These are phyloP conservation scores for Drosera capensis DNA, from an alignment of 148 eudicot species.

Conservation along the genomic window DNA sequence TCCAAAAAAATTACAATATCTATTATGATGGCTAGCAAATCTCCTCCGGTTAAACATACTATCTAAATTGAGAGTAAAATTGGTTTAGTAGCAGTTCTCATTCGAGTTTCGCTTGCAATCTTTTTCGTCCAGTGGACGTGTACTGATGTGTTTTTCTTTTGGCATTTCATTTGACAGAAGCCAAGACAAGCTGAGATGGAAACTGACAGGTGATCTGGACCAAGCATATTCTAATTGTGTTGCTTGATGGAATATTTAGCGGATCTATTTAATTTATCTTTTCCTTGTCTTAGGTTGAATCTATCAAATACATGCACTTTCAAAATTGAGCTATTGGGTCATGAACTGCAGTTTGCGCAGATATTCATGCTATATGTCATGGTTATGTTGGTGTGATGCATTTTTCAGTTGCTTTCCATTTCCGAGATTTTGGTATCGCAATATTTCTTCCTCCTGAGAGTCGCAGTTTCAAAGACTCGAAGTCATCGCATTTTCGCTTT, in stretches of 20 bases:
- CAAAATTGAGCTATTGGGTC: slow-evolving; percentile 52
- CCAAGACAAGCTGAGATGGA: slow-evolving; percentile 31
- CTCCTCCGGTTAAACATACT: too few species aligned
- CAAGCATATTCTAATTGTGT: not conserved
- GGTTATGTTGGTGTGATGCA: not conserved
- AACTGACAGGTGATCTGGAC: slow-evolving; percentile 25
- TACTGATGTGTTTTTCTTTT: too few species aligned
- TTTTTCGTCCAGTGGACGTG: too few species aligned
- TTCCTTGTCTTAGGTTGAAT: slow-evolving; percentile 36
- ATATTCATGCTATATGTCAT: slow-evolving; percentile 15
- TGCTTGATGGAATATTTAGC: slow-evolving; percentile 4
- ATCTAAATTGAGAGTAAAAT: too few species aligned
- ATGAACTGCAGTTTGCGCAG: slow-evolving; percentile 82
- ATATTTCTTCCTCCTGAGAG: too few species aligned
- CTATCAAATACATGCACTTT: slow-evolving; percentile 67
- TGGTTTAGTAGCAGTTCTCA: too few species aligned
- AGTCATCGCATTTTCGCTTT: not conserved
- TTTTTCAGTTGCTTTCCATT: too few species aligned
- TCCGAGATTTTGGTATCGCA: not conserved
- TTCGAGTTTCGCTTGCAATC: too few species aligned
- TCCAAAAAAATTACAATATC: too few species aligned
- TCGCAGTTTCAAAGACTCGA: not conserved
- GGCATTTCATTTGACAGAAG: too few species aligned
- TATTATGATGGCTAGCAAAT: too few species aligned
- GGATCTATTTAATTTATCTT: not conserved